Conservation (phyloP, 805 yeast species). For the Metschnikowia anglica region DNA sequence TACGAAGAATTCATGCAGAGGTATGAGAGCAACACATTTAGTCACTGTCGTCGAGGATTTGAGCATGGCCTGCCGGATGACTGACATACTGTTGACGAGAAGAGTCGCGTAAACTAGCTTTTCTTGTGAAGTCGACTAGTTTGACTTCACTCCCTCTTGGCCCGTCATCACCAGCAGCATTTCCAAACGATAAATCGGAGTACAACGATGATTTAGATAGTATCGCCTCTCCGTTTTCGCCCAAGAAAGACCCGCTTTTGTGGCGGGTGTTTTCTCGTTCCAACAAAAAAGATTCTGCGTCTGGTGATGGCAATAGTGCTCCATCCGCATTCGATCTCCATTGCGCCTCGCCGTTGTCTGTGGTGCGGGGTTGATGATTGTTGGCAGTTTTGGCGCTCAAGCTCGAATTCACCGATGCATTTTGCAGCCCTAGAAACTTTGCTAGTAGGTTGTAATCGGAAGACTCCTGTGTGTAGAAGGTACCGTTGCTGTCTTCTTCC, state of each 20-base stretch:
- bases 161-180: conserved; percentile 7
- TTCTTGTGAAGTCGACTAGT: conserved; percentile 48
- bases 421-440: conserved; percentile 16
- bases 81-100: conserved; percentile 33
- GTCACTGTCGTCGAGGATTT: conserved; percentile 35
- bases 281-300: conserved; percentile 14
- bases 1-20: conserved; percentile 5
- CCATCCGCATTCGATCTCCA: conserved; percentile 23
- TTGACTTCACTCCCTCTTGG: conserved; percentile 33
- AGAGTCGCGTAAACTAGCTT: conserved; percentile 43
- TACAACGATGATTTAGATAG: conserved; percentile 14
- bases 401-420: conserved; percentile 4
- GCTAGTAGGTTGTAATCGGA: conserved; percentile 20
- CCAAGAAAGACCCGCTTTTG: neutral
- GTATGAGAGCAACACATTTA: neutral
- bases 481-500: conserved; percentile 16
- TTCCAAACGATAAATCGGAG: conserved; percentile 12
- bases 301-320: conserved; percentile 13
- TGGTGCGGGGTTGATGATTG: conserved; percentile 21
- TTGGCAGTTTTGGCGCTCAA: neutral
- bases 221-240: neutral
- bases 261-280: neutral
- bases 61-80: conserved; percentile 35
- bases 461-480: conserved; percentile 17
- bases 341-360: conserved; percentile 30